Evolutionary conservation across 306 rosid species (phyloP), one percentile per base, ranked within the genome.

Genomic region (Gastrolobium villosum): DNA sequence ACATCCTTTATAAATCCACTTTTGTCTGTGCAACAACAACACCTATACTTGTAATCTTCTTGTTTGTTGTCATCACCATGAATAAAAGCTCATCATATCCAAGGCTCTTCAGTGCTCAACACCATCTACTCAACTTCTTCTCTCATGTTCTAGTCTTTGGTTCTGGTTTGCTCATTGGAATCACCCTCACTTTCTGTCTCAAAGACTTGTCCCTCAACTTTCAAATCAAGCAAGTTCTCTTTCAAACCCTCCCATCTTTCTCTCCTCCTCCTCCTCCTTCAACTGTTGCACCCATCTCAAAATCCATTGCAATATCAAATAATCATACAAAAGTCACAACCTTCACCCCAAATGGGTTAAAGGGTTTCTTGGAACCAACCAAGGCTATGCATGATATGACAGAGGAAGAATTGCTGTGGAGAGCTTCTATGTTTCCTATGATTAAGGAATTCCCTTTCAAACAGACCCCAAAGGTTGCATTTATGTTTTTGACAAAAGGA

Each of bases 161-260:
- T 44, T 76, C 84, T 30, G 96, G 89, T 48, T 60, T 91, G 52
- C 84, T 87, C 65, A 37, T 87, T 5, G 93, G 93, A 14, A 39
- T 87, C 83, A 74, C 88, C 5, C 78, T 87, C 9, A 72, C 83
- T 50, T 66, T 81, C 53, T 76, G 73, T 35, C 82, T 84, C 44
- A 69, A 36, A 68, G 66, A 82, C 40, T 74, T 74, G 53, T 43
- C 84, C 34, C 66, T 78, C 54, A 52, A 34, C 48, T 20, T 84
- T 39, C 75, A 77, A 65, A 7, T 64, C 81, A 56, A 13, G 13
- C 75, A 68, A 7, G 32, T 3, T 36, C 74, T 45, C 26, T 20
- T 20, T 20, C 26, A 20, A 20, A 20, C 26, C n/a, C 13, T 20
- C 26, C 43, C 72, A 45, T 37, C 81, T 31, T 0, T 57, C 7